Percentiles rank a stretch among this genome's conserved stretches.
Evolutionary conservation across 1,284 basidiomycete genomes (phyloP).

Genomic region (Naganishia cerealis): DNA sequence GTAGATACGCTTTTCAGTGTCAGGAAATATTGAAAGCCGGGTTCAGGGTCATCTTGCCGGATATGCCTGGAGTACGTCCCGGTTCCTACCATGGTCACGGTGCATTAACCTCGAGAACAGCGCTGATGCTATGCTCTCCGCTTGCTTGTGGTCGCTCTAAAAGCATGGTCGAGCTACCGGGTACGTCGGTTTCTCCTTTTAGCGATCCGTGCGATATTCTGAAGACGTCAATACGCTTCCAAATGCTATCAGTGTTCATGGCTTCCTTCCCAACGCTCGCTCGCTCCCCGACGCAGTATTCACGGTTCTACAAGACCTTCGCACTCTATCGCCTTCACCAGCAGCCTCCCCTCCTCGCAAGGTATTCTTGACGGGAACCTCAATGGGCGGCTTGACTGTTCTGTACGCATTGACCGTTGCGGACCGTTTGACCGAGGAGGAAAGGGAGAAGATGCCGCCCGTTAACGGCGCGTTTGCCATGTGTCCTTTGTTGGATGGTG

Average conservation of each 20-base stretch:
- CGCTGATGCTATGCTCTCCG: background rate
- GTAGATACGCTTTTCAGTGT: constrained; percentile 54
- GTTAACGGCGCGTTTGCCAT: constrained; percentile 53
- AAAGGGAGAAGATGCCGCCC: constrained; percentile 33
- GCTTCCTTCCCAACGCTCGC: constrained; percentile 4
- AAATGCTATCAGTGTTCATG: constrained; percentile 1
- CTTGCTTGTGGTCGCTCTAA: background rate
- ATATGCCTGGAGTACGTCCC: constrained; percentile 56
- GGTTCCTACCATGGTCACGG: background rate
- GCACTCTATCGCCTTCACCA: background rate
- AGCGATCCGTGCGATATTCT: background rate
- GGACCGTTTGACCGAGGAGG: constrained; percentile 7
- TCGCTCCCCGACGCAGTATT: constrained; percentile 23
- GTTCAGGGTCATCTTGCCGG: constrained; percentile 57
- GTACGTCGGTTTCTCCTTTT: constrained; percentile 32
- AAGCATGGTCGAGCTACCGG: constrained; percentile 54
- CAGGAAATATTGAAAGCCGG: constrained; percentile 55
- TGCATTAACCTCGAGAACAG: background rate
- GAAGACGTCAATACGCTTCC: background rate
- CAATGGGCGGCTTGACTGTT: constrained; percentile 54
- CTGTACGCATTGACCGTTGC: constrained; percentile 18
- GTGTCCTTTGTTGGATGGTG: constrained; percentile 56
- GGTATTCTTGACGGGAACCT: constrained; percentile 55
- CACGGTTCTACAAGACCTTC: constrained; percentile 19
- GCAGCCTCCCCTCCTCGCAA: constrained; percentile 37